Conservation (phyloP, 140 eudicot genomes). For the Ambrosia hybrid region DNA sequence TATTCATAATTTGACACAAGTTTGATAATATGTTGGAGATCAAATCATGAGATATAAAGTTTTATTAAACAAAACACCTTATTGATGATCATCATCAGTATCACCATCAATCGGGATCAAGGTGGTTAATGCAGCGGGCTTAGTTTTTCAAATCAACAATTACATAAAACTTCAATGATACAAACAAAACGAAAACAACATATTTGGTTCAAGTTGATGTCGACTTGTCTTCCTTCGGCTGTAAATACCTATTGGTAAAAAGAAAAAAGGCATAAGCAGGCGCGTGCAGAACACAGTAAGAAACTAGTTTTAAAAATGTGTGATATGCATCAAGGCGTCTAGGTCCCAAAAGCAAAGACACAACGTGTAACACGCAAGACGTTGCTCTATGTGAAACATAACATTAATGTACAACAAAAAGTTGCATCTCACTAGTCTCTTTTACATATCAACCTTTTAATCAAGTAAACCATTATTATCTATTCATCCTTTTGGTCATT, state of each 20-base stretch:
- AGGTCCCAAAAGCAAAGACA: too few relatives aligned
- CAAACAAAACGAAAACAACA: constrained; percentile 13
- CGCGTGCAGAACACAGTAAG: background rate
- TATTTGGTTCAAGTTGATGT: constrained; percentile 24
- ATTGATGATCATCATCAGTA: background rate
- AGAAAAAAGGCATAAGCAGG: background rate
- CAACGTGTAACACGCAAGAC: too few relatives aligned
- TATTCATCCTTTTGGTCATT: too few relatives aligned
- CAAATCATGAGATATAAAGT: background rate
- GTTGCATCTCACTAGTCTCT: too few relatives aligned
- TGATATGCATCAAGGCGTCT: too few relatives aligned
- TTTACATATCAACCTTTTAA: too few relatives aligned
- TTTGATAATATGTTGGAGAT: too few relatives aligned
- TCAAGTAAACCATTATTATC: too few relatives aligned
- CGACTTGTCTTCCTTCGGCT: constrained; percentile 37
- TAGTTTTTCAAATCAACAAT: constrained; percentile 16
- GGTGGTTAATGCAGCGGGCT: constrained; percentile 3
- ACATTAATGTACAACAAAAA: too few relatives aligned
- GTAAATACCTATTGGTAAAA: constrained; percentile 33
- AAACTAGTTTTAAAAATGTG: too few relatives aligned
- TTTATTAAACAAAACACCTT: background rate
- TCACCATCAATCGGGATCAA: constrained; percentile 1
- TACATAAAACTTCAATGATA: constrained; percentile 16
- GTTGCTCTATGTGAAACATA: too few relatives aligned
- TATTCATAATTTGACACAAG: too few relatives aligned